phyloP scores from a whole-genome alignment of 2,329 filamentous ascomycete genomes.

The Diplodia scrobiculata region DNA sequence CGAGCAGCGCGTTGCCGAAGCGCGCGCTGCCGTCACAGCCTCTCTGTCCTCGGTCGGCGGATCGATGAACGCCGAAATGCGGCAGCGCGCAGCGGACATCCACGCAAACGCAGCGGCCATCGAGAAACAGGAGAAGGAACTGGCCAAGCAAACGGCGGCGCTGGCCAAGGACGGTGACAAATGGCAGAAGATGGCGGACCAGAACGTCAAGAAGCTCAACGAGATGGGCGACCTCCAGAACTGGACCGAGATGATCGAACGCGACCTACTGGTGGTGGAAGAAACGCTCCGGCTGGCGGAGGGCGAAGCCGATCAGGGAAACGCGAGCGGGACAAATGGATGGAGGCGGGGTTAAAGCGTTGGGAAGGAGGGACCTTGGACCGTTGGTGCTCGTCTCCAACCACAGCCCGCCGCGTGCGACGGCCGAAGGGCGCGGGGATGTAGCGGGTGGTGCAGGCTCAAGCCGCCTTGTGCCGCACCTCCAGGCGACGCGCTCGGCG shows the following conservation, averaged over 20 bases:
- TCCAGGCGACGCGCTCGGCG: neutral
- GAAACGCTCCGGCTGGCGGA: slow-evolving; percentile 46
- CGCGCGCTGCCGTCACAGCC: slow-evolving; percentile 55
- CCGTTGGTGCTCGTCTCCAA: slow-evolving; percentile 4
- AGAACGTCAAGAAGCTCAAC: slow-evolving; percentile 67
- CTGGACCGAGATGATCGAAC: slow-evolving; percentile 77
- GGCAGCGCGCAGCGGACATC: slow-evolving; percentile 67
- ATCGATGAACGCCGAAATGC: slow-evolving; percentile 68
- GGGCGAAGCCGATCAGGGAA: slow-evolving; percentile 35
- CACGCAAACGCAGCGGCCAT: slow-evolving; percentile 70
- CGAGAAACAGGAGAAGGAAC: slow-evolving; percentile 66
- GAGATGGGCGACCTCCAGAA: slow-evolving; percentile 82
- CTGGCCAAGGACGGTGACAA: slow-evolving; percentile 66
- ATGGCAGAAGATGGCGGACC: slow-evolving; percentile 64
- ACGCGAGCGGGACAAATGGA: slow-evolving; percentile 40
- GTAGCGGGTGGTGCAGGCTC: neutral
- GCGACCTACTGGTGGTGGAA: slow-evolving; percentile 46
- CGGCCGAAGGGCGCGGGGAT: neutral
- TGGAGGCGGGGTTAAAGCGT: slow-evolving; percentile 27
- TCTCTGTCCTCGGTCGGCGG: slow-evolving; percentile 62
- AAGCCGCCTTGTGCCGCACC: neutral
- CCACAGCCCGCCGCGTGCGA: slow-evolving; percentile 5
- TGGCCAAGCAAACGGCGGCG: slow-evolving; percentile 61
- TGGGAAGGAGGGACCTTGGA: neutral
- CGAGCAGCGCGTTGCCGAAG: slow-evolving; percentile 48